Evolutionary conservation across 805 yeast species (phyloP).

Genomic region (Candida ulmi): DNA sequence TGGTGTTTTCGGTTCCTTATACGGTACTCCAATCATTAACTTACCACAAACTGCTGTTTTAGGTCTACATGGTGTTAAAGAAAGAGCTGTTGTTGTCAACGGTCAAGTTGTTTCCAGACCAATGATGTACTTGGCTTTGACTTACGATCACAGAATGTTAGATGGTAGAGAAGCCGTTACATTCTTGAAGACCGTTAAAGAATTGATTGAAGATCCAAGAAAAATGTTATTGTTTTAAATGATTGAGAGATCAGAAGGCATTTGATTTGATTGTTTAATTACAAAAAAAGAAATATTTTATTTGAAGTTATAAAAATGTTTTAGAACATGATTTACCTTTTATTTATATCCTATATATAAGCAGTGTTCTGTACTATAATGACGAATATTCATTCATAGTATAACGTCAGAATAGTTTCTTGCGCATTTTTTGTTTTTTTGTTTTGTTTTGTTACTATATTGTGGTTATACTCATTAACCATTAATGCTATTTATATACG

Average conservation of each 20-base stretch:
- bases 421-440: neutral
- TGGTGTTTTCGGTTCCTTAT: constrained; percentile 96
- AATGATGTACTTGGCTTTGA: constrained; percentile 98
- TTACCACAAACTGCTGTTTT: constrained; percentile 97
- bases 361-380: no score
- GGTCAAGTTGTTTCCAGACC: constrained; percentile 97
- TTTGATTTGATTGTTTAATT: neutral
- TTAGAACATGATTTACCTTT: neutral
- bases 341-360: neutral
- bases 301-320: neutral
- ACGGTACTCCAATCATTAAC: constrained; percentile 98
- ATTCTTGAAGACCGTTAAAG: constrained; percentile 93
- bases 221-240: constrained; percentile 71
- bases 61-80: constrained; percentile 96
- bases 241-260: no score
- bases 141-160: constrained; percentile 95
- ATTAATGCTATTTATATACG: neutral
- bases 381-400: no score
- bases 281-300: neutral
- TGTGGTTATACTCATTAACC: no score
- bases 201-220: constrained; percentile 97
- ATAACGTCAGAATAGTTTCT: no score
- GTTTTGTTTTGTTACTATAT: neutral
- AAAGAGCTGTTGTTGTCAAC: constrained; percentile 93
- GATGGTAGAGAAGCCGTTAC: constrained; percentile 99